Conservation (phyloP, 805 yeast genomes). For the Danielia oregonensis region DNA sequence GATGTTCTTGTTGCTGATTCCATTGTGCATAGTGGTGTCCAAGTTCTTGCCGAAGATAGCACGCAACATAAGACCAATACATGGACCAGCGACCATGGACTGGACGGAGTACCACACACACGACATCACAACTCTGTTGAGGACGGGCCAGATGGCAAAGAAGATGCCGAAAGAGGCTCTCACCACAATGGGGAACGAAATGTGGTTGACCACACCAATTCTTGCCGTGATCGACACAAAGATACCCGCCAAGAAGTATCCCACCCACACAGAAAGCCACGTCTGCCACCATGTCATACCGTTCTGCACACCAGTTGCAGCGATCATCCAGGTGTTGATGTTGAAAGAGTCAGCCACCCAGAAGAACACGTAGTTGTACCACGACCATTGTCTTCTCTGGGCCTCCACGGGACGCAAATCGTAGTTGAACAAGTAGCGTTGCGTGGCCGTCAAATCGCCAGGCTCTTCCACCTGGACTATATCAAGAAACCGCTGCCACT, state of each 20-base stretch:
- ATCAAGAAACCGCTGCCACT: slow-evolving; percentile 10
- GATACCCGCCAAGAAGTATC: slow-evolving; percentile 65
- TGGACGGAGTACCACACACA: slow-evolving; percentile 88
- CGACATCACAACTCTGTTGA: slow-evolving; percentile 86
- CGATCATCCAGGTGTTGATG: slow-evolving; percentile 88
- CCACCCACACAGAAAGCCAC: slow-evolving; percentile 87
- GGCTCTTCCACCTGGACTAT: slow-evolving; percentile 30
- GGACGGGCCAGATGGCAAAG: slow-evolving; percentile 84
- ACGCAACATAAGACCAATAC: slow-evolving; percentile 65
- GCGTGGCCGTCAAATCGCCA: slow-evolving; percentile 47
- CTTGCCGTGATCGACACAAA: slow-evolving; percentile 73
- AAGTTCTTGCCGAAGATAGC: slow-evolving; percentile 67
- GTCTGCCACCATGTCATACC: slow-evolving; percentile 86
- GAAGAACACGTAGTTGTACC: slow-evolving; percentile 75
- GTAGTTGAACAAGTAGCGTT: slow-evolving; percentile 65
- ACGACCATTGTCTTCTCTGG: slow-evolving; percentile 75
- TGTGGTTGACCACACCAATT: slow-evolving; percentile 76
- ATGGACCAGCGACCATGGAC: slow-evolving; percentile 79
- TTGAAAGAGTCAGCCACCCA: slow-evolving; percentile 92
- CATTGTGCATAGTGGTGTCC: slow-evolving; percentile 59
- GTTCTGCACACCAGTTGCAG: slow-evolving; percentile 71
- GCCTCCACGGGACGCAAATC: slow-evolving; percentile 80
- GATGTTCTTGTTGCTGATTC: slow-evolving; percentile 54
- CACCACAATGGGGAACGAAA: slow-evolving; percentile 79
- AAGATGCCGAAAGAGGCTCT: slow-evolving; percentile 83